Conservation (phyloP, 345 rosid species). For the Arabidopsis arenosa region DNA sequence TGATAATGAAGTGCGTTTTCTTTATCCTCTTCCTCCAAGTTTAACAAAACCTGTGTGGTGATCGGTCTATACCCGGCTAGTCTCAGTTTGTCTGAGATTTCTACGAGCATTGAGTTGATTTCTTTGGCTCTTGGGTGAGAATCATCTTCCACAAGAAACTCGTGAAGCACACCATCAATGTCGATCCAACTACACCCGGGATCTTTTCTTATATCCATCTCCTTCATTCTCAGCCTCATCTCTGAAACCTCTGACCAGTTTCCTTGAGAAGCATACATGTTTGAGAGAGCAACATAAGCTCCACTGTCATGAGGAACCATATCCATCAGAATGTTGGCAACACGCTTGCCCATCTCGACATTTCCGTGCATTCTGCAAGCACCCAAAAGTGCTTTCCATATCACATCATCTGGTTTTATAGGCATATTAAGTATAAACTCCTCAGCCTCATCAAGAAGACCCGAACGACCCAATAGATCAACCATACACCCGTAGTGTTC, state of each 20-base stretch:
- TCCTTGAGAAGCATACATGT: slow-evolving; percentile 62
- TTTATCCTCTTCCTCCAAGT: slow-evolving; percentile 63
- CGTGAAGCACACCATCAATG: slow-evolving; percentile 60
- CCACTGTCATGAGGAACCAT: slow-evolving; percentile 70
- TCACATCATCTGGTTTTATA: slow-evolving; percentile 61
- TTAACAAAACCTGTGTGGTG: slow-evolving; percentile 59
- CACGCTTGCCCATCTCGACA: slow-evolving; percentile 59
- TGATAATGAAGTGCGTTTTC: slow-evolving; percentile 58
- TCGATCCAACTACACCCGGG: slow-evolving; percentile 85
- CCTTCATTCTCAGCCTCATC: slow-evolving; percentile 69
- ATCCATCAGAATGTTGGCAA: slow-evolving; percentile 58
- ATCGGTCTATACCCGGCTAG: slow-evolving; percentile 59
- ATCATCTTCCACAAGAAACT: slow-evolving; percentile 71
- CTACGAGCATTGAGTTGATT: slow-evolving; percentile 58
- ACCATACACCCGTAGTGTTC: slow-evolving; percentile 85
- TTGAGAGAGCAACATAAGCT: slow-evolving; percentile 71
- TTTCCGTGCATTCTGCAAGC: slow-evolving; percentile 71
- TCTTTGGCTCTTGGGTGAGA: slow-evolving; percentile 60
- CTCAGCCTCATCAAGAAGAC: slow-evolving; percentile 65
- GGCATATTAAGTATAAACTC: slow-evolving; percentile 65
- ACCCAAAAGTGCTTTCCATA: slow-evolving; percentile 71
- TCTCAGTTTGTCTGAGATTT: slow-evolving; percentile 52
- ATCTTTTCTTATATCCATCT: slow-evolving; percentile 67
- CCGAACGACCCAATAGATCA: slow-evolving; percentile 71
- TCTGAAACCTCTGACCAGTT: slow-evolving; percentile 70